Conservation (phyloP, 306 rosid species). For the Luffa aegyptiaca region DNA sequence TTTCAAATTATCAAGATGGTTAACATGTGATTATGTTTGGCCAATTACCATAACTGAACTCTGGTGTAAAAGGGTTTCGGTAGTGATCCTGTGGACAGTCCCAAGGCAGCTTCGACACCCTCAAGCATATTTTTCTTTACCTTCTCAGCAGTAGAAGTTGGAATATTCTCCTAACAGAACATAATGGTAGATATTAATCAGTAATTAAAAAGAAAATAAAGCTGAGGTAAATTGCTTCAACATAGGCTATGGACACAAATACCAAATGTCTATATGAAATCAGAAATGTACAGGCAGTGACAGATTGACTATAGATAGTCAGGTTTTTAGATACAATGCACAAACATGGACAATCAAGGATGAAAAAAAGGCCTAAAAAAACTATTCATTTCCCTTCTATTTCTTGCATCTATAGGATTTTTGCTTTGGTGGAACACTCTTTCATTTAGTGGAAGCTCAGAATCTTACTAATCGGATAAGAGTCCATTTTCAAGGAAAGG, state of each 20-base stretch:
- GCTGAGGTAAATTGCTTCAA: background rate
- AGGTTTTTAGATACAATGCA: background rate
- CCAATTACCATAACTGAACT: conserved; percentile 65
- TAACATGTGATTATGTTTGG: background rate
- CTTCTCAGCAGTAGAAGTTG: conserved; percentile 53
- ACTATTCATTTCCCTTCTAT: background rate
- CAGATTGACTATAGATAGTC: background rate
- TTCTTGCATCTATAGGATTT: background rate
- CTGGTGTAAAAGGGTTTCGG: conserved; percentile 56
- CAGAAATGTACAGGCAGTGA: background rate
- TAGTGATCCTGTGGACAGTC: conserved; percentile 60
- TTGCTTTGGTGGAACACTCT: background rate
- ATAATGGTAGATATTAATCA: background rate
- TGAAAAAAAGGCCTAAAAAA: background rate
- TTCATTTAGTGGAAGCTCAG: background rate
- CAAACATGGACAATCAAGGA: background rate
- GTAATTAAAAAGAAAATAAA: background rate
- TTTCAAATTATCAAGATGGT: background rate
- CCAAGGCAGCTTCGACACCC: conserved; percentile 81
- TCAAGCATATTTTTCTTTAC: conserved; percentile 62
- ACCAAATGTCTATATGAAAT: background rate
- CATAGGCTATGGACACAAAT: background rate
- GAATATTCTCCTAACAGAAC: conserved; percentile 68
- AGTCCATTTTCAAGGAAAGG: background rate
- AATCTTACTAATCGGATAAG: background rate